Evolutionary conservation across 2,329 filamentous ascomycete species (phyloP), one percentile per base, ranked within the genome.

Genomic region (Ceratocystis variospora): DNA sequence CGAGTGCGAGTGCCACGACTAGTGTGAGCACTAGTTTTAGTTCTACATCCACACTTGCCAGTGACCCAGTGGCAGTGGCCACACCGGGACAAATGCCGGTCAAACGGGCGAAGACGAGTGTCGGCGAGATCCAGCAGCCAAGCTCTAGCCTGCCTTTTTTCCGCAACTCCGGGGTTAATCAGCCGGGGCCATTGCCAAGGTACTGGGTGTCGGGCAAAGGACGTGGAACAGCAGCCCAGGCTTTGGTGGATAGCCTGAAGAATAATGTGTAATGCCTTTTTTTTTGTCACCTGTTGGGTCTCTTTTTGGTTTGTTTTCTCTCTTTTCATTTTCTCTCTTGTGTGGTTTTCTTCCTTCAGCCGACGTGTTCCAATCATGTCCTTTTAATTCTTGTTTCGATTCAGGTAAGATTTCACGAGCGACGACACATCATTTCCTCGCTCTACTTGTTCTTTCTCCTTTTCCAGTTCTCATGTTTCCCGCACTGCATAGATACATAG

Each of bases 101-200:
- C 66, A 72, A 71, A 66, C 62, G 72, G 17, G 33, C 37, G n/a
- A 44, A 63, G 12, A 41, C 28, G 15, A 31, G 17, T 22, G 19
- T 61, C 3, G 31, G 48, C 19, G 53, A 64, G 12, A 28, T 45
- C 37, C 37, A 41, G 19, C 66, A 67, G 6, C 50, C 48, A 2
- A 8, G 55, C 12, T 59, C 55, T 19, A 59, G 55, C 31, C 55
- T 73, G 66, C 75, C 76, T 10, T 64, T 76, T 44, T 77, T 77
- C 55, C 79, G 89, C 55, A 76, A 82, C 3, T 83, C 88, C 0
- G 89, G 89, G 0, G 90, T 94, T 72, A 94, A 94, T 71, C 89
- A 93, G 72, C 80, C 83, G 0, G 89, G 89, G 0, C 80, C 84
- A 0, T 87, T 94, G 55, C 83, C 87, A 0, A 89, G 89, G 0